Percentiles rank a stretch among this genome's conserved stretches.
Evolutionary conservation across 1,284 basidiomycete species (phyloP).

Genomic region (Cryptococcus maquisensis): DNA sequence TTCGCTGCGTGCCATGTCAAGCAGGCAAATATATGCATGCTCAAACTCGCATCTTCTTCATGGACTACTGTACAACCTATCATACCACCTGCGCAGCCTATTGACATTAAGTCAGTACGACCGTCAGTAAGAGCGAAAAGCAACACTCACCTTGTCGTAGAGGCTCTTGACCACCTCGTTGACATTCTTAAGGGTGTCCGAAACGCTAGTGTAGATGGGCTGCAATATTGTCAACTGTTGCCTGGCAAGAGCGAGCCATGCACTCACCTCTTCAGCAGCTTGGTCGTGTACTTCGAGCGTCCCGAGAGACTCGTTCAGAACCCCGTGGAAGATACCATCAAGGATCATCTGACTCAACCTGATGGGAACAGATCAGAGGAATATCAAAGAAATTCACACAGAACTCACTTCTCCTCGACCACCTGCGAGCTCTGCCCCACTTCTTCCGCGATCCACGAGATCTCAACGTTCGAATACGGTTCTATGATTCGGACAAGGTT

Average conservation of each 20-base stretch:
- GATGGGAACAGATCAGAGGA: conserved; percentile 1
- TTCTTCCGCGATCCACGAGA: conserved; percentile 79
- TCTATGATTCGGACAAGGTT: conserved; percentile 92
- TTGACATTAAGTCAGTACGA: neutral
- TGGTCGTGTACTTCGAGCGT: conserved; percentile 87
- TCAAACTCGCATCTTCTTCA: no score
- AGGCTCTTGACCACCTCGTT: conserved; percentile 86
- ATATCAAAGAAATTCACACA: neutral
- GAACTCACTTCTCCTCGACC: conserved; percentile 85
- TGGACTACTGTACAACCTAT: neutral
- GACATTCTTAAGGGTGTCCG: conserved; percentile 84
- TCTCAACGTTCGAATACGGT: conserved; percentile 88
- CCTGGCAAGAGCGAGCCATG: neutral
- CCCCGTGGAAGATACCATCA: conserved; percentile 89
- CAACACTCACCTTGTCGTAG: conserved; percentile 68
- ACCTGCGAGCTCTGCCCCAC: conserved; percentile 85
- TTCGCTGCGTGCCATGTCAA: no score
- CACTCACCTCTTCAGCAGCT: conserved; percentile 71
- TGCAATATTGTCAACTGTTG: conserved; percentile 39
- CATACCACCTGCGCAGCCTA: conserved; percentile 12
- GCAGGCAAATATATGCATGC: no score
- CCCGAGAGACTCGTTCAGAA: conserved; percentile 90
- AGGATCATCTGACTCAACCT: conserved; percentile 97
- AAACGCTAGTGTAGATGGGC: conserved; percentile 80
- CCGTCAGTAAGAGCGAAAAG: neutral